Base-by-base conservation (phyloP, 1,284 basidiomycete species). In the Cryptococcus depauperatus region DNA sequence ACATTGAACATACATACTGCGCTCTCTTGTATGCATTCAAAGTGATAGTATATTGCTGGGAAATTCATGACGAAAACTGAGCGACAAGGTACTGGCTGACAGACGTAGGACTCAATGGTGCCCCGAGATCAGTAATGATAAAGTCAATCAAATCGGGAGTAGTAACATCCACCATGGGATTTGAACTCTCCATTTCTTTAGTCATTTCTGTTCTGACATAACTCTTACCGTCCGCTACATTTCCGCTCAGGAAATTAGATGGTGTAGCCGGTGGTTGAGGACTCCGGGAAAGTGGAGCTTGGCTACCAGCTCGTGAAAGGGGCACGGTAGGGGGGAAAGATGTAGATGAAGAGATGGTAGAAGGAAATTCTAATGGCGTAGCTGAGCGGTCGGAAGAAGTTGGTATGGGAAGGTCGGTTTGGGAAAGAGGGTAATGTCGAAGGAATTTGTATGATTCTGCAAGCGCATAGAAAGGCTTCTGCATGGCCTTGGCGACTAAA, bases 381-480 rank as follows among this genome's bases (percentile, higher is more conserved):
- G 40, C n/a, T 3, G 35, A 25, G 11, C 30, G 33, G 8, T 37
- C 34, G 18, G 41, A 37, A 8, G 33, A 43, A 26, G 44, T 21
- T 5, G 61, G 59, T n/a, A 61, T 54, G 6, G 93, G 93, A 21
- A 98, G 78, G 75, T 98, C 93, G 66, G 91, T 91, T 69, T 97
- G 92, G 43, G 87, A 92, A 67, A 98, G 76, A 33, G 93, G 93
- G 74, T 97, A 97, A 59, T 95, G 76, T 52, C 95, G 84, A 62
- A 96, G 83, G 70, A 98, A 97, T 74, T 98, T 98, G 78, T 92
- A 98, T 69, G 87, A 90, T 74, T 98, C 92, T 26, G 92, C 91
- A 33, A 96, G 77, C 26, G 91, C 91, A 71, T 96, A 98, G 67
- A 98, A 91, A 3, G 95, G 93, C 67, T 93, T 96, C 60, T 90